These are phyloP conservation scores for Selaginella tamariscina DNA, from an alignment of 75 land plant species.

Conservation along the genomic window DNA sequence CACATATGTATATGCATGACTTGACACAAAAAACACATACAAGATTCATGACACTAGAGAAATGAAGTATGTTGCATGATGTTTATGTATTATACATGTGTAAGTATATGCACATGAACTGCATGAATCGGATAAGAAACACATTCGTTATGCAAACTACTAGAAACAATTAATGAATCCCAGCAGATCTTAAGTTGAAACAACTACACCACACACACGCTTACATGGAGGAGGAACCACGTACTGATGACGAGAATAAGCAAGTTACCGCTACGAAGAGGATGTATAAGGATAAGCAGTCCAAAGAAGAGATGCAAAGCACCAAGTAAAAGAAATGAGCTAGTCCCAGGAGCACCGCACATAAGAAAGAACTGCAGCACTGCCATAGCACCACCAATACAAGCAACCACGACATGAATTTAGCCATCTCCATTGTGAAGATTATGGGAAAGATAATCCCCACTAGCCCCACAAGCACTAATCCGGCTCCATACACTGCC, in stretches of 20 bases:
- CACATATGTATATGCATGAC: no score
- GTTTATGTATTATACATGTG: no score
- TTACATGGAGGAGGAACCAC: conserved; percentile 29
- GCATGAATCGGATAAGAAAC: no score
- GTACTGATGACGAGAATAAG: conserved; percentile 19
- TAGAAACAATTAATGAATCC: no score
- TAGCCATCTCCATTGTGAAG: conserved; percentile 8
- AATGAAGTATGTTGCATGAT: no score
- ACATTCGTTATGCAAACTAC: no score
- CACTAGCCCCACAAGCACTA: conserved; percentile 21
- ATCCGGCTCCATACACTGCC: conserved; percentile 22
- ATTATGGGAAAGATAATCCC: conserved; percentile 24
- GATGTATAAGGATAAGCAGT: conserved; percentile 19
- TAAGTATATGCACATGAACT: no score
- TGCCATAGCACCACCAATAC: conserved; percentile 23
- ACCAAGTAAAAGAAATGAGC: conserved; percentile 25
- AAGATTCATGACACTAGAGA: no score
- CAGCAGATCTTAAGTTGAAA: not conserved
- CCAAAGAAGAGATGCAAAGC: conserved; percentile 23
- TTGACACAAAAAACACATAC: no score
- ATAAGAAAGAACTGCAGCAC: conserved; percentile 26
- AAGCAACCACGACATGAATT: conserved; percentile 26
- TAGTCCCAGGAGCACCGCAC: conserved; percentile 34
- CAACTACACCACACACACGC: no score
- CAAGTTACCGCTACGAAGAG: conserved; percentile 12